Percentiles rank a stretch among this genome's conserved stretches.
Evolutionary conservation across 1,284 basidiomycete genomes (phyloP).

Genomic region (Blastosporella zonata): DNA sequence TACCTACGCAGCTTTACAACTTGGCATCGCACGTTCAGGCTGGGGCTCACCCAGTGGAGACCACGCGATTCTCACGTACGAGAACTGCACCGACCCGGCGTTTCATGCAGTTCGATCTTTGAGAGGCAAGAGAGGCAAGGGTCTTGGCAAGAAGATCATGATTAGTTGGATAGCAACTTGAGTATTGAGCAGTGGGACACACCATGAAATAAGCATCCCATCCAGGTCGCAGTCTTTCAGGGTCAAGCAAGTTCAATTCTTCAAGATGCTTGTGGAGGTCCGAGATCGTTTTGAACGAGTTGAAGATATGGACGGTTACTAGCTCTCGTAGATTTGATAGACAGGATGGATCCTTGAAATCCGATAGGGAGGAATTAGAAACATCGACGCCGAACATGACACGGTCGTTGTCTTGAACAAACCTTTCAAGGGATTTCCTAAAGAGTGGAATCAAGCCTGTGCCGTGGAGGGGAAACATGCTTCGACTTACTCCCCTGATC

Average conservation of each 20-base stretch:
- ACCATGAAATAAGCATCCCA: slow-evolving; percentile 99
- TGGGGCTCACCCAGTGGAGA: slow-evolving; percentile 76
- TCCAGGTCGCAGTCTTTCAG: slow-evolving; percentile 75
- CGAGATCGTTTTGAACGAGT: slow-evolving; percentile 58
- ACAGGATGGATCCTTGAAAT: slow-evolving; percentile 24
- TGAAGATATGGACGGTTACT: slow-evolving; percentile 68
- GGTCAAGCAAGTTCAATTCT: slow-evolving; percentile 64
- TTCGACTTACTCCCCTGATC: slow-evolving; percentile 44
- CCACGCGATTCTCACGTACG: slow-evolving; percentile 82
- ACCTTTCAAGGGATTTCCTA: slow-evolving; percentile 60
- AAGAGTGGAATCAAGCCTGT: slow-evolving; percentile 10
- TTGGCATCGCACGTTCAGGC: not conserved
- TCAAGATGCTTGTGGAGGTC: slow-evolving; percentile 67
- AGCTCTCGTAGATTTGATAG: slow-evolving; percentile 45
- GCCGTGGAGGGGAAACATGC: not conserved
- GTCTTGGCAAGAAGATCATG: slow-evolving; percentile 51
- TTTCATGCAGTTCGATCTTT: slow-evolving; percentile 96
- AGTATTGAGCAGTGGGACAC: slow-evolving; percentile 20
- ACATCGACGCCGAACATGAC: slow-evolving; percentile 46
- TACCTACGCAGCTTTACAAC: slow-evolving; percentile 51
- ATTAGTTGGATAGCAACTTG: not conserved
- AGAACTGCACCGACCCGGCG: slow-evolving; percentile 92
- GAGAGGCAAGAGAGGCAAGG: slow-evolving; percentile 83
- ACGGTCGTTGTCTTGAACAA: slow-evolving; percentile 61
- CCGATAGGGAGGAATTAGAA: slow-evolving; percentile 10